Evolutionary conservation across 441 rosid genomes (phyloP), one percentile per base, ranked within the genome.

Genomic region (Manihot esculenta): DNA sequence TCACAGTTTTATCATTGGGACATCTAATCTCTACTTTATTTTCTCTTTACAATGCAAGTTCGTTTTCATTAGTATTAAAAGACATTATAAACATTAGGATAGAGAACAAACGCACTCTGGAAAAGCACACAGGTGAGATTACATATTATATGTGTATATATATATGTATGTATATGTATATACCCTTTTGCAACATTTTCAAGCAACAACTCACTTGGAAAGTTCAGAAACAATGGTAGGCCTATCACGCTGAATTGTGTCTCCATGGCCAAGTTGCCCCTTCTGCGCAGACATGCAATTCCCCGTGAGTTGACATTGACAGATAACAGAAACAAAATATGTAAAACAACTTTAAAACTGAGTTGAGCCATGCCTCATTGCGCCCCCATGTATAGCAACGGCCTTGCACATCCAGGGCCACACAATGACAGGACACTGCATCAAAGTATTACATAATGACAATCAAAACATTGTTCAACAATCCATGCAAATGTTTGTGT

Each of bases 341-440:
- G 55, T 54, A 23, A 42, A 61, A 55, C 58, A 45, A 69, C 27
- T 50, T 54, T 23, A 66, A 10, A 73, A 60, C 2, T 2, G 20
- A 76, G 77, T 7, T 38, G 30, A 79, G 53, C 10, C 83, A 72
- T 77, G 81, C 99, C 91, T 95, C 99, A 74, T 95, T 95, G 38
- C 97, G 94, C 42, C 99, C 99, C 99, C 98, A 95, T 2, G 99
- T 95, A 68, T 91, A 91, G 80, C 98, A 93, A 73, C 96, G 92
- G 70, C 99, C 99, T 78, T 87, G 90, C 72, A 84, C 90, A 74
- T 93, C 98, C 85, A 95, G 78, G 1, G 99, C 97, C 79, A 95
- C 98, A 70, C 98, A 95, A 78, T 95, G 99, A 78, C 96, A 93
- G 0, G 99, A 91, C 20, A 84, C 98, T 95, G 74, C 80, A 86